These are phyloP conservation scores for Neurospora intermedia DNA, from an alignment of 495 filamentous ascomycete genomes.

Conservation along the genomic window DNA sequence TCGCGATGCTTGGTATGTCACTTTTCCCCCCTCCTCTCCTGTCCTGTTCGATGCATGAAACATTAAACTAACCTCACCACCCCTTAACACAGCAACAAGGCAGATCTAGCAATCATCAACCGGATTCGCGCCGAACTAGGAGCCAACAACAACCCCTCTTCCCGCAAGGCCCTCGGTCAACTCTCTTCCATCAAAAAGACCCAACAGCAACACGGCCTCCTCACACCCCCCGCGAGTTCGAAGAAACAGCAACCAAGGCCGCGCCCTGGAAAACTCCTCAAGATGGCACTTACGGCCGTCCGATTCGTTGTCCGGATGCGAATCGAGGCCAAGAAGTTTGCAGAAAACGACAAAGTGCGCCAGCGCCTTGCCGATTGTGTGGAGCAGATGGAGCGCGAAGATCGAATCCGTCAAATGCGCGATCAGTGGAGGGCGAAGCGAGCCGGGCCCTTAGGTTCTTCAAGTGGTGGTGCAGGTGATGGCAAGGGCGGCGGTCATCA, in stretches of 20 bases:
- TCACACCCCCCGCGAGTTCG: background rate
- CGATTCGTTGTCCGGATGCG: conserved; percentile 33
- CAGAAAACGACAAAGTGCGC: conserved; percentile 27
- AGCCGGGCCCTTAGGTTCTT: background rate
- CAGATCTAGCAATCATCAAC: conserved; percentile 72
- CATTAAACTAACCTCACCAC: background rate
- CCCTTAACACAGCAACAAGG: conserved; percentile 61
- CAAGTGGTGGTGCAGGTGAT: background rate
- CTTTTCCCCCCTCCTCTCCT: conserved; percentile 6
- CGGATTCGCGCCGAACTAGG: conserved; percentile 46
- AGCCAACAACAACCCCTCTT: conserved; percentile 17
- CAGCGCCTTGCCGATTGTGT: conserved; percentile 26
- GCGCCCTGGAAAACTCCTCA: conserved; percentile 7
- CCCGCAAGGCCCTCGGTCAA: conserved; percentile 13
- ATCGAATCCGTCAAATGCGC: conserved; percentile 19
- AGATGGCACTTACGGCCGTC: conserved; percentile 21
- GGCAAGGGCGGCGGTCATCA: background rate
- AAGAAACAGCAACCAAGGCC: conserved; percentile 6
- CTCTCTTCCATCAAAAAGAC: conserved; percentile 4
- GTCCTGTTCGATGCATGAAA: background rate
- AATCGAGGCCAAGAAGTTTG: conserved; percentile 30
- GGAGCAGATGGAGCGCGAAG: conserved; percentile 27
- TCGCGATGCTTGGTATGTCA: conserved; percentile 75
- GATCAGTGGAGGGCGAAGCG: conserved; percentile 19
- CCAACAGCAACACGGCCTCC: background rate